Evolutionary conservation across 192 early-diverging fungal genomes (phyloP), one percentile per base, ranked within the genome.

Genomic region (Coemansia sp.): DNA sequence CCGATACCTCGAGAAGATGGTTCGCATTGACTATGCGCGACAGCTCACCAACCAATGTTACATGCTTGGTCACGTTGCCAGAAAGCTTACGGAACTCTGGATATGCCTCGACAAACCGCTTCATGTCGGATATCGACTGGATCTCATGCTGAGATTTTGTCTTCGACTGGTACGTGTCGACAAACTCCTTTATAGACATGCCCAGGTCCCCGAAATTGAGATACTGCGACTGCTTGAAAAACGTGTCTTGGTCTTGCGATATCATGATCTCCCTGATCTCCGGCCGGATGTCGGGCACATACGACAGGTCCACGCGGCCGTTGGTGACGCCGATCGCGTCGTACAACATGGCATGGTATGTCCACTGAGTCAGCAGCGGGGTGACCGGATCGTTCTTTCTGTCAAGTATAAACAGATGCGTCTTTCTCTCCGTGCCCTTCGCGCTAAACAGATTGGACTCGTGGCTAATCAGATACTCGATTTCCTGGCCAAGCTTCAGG

Each of bases 281-380:
- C 1, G 85, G 83, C 8, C 88, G 81, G 35, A 93, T 85, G 10
- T 84, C 87, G 6, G 94, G 89, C 9, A 98, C 85, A n/a, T 82
- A 65, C 4, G 92, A 89, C 65, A 99, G 82, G 68, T 98, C 94
- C 1, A 99, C 93, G 30, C 94, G 81, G 29, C 94, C 94, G 67
- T 98, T 96, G 50, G 76, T 81, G 47, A 99, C 94, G 0, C 97
- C 97, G 52, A 98, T 84, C 55, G 95, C 78, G 61, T 98, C 97
- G 72, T 99, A 92, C 8, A 97, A 90, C 91, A 99, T 93, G 4
- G 97, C 95, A 65, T 99, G 95, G 67, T 99, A 99, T 5, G 95
- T 99, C 97, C 97, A 99, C 68, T 97, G 97, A 11, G 86, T 87
- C 13, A 99, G 83, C 16, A 99, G 75, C 11, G 97, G 95, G 0